phyloP scores from a whole-genome alignment of 108 stramenopile species.

The Phaeodactylum tricornutum region DNA sequence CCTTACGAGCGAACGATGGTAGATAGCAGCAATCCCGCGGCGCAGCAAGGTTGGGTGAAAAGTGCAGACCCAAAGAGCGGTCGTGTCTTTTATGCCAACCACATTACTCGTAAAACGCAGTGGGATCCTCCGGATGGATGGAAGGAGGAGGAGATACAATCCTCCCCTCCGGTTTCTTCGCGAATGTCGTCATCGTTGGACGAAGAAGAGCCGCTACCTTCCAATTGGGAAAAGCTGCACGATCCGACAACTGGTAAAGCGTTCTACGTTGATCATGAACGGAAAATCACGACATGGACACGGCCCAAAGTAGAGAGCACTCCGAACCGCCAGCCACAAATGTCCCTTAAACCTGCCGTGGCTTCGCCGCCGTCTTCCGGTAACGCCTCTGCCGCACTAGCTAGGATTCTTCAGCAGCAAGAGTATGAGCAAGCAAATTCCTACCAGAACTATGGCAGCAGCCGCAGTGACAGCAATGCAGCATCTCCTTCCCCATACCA shows the following conservation, averaged over 20 bases:
- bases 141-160: slow-evolving; percentile 18
- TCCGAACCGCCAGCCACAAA: slow-evolving; percentile 10
- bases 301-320: slow-evolving; percentile 26
- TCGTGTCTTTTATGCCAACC: slow-evolving; percentile 64
- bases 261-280: slow-evolving; percentile 83
- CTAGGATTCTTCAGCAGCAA: too few relatives aligned
- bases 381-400: slow-evolving; percentile 15
- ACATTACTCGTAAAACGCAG: slow-evolving; percentile 61
- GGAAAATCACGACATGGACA: slow-evolving; percentile 75
- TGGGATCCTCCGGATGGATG: slow-evolving; percentile 68
- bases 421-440: too few relatives aligned
- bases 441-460: slow-evolving; percentile 6
- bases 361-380: slow-evolving; percentile 8
- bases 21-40: slow-evolving; percentile 12
- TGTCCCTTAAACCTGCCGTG: neutral
- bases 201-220: slow-evolving; percentile 35
- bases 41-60: slow-evolving; percentile 54
- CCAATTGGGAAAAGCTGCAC: slow-evolving; percentile 76
- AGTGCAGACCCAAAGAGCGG: slow-evolving; percentile 53
- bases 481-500: slow-evolving; percentile 1
- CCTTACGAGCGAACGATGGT: neutral
- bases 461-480: neutral
- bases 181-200: too few relatives aligned
- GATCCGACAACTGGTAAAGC: slow-evolving; percentile 64
- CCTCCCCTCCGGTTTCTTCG: slow-evolving; percentile 6